Evolutionary conservation across 139 green algal genomes (phyloP).

Genomic region (Picochlorum sp.): DNA sequence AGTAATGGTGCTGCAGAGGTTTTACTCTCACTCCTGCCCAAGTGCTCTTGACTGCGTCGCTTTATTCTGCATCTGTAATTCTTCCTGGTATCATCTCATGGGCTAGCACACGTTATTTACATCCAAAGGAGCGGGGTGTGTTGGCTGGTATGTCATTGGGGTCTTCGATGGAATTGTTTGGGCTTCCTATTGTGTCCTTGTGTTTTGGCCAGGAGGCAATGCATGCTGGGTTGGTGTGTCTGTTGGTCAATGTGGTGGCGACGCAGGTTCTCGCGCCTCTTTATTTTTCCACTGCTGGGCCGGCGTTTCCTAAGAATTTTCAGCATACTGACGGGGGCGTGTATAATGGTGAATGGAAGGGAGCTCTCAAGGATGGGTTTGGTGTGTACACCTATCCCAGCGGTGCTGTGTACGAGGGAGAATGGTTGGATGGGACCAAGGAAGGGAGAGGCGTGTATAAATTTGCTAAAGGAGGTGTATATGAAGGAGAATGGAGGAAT

Average conservation of each 20-base stretch:
- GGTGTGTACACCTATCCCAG: constrained; percentile 66
- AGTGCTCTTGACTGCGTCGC: neutral
- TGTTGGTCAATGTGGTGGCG: constrained; percentile 18
- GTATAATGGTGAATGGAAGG: constrained; percentile 72
- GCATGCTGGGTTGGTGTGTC: constrained; percentile 21
- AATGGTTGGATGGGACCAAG: constrained; percentile 72
- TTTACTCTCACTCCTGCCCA: neutral
- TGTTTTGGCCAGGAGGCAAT: constrained; percentile 22
- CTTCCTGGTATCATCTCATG: constrained; percentile 11
- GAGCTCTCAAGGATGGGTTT: constrained; percentile 61
- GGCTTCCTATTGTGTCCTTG: constrained; percentile 16
- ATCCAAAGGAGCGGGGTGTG: constrained; percentile 27
- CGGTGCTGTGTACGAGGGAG: constrained; percentile 61
- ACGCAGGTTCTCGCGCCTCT: constrained; percentile 33
- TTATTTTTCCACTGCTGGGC: constrained; percentile 37
- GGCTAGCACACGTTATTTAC: constrained; percentile 8
- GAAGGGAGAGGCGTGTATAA: constrained; percentile 68
- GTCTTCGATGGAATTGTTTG: constrained; percentile 9
- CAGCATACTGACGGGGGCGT: constrained; percentile 62
- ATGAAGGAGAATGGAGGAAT: constrained; percentile 71
- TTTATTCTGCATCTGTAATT: neutral
- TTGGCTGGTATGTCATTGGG: constrained; percentile 23
- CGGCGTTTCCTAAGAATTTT: constrained; percentile 51
- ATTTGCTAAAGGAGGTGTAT: constrained; percentile 69
- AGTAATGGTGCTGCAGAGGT: too few relatives aligned